Percentiles rank a stretch among this genome's conserved stretches.
Conservation (phyloP, 2,329 filamentous ascomycete genomes). For the Pestalotiopsis sp. region DNA sequence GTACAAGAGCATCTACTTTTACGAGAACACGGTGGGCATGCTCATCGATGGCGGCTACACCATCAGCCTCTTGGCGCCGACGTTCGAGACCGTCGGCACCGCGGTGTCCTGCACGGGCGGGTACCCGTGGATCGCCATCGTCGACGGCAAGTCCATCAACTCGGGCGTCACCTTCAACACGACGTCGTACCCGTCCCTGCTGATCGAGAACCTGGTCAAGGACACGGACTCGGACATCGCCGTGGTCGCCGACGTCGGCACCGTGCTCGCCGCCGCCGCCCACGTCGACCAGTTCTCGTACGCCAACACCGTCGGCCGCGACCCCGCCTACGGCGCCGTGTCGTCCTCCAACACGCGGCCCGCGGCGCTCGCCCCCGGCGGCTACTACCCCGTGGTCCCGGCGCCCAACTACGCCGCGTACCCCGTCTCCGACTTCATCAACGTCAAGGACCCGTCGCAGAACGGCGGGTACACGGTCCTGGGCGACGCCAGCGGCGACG, state of each 20-base stretch:
- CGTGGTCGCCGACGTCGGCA: slow-evolving; percentile 30
- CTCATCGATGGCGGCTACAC: slow-evolving; percentile 39
- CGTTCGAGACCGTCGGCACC: slow-evolving; percentile 41
- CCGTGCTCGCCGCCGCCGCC: slow-evolving; percentile 29
- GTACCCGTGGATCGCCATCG: slow-evolving; percentile 41
- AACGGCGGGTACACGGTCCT: slow-evolving; percentile 37
- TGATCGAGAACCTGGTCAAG: slow-evolving; percentile 46
- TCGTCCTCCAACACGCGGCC: slow-evolving; percentile 35
- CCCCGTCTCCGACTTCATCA: slow-evolving; percentile 38
- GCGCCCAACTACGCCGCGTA: slow-evolving; percentile 42
- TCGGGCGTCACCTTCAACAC: slow-evolving; percentile 43
- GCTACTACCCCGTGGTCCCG: slow-evolving; percentile 36
- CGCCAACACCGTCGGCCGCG: slow-evolving; percentile 42
- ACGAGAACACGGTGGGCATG: slow-evolving; percentile 42
- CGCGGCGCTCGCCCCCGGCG: slow-evolving; percentile 37
- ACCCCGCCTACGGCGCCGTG: slow-evolving; percentile 41
- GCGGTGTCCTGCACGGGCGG: slow-evolving; percentile 39
- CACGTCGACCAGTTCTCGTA: slow-evolving; percentile 44
- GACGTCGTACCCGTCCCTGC: slow-evolving; percentile 39
- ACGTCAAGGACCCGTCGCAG: slow-evolving; percentile 42
- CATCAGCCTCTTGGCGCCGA: slow-evolving; percentile 41
- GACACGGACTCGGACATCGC: slow-evolving; percentile 40
- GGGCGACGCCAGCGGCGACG: slow-evolving; percentile 41
- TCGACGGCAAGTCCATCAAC: slow-evolving; percentile 43
- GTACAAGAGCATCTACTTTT: slow-evolving; percentile 47